Evolutionary conservation across 1,139 yeast species (phyloP).

Genomic region (Lodderomyces metapsilosis): DNA sequence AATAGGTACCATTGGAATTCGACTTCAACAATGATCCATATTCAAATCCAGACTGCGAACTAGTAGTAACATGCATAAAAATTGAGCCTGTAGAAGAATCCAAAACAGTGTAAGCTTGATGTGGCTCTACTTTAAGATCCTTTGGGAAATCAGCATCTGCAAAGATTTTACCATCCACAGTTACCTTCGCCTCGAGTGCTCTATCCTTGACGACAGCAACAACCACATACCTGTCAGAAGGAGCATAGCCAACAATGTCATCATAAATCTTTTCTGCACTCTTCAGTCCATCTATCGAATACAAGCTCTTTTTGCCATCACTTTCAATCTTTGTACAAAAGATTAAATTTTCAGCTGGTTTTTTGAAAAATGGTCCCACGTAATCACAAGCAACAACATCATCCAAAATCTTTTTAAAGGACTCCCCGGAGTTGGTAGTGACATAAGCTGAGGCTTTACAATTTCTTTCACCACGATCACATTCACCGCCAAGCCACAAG

Average conservation of each 20-base stretch:
- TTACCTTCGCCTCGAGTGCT: conserved; percentile 64
- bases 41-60: conserved; percentile 49
- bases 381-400: conserved; percentile 65
- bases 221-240: conserved; percentile 59
- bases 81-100: conserved; percentile 75
- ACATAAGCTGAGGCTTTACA: conserved; percentile 61
- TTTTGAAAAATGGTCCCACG: conserved; percentile 52
- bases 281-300: conserved; percentile 25
- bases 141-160: conserved; percentile 82
- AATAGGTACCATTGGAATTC: conserved; percentile 94
- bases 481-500: conserved; percentile 68
- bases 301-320: conserved; percentile 22
- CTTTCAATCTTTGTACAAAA: conserved; percentile 49
- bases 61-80: conserved; percentile 80
- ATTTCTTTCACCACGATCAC: conserved; percentile 38
- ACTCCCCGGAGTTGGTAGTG: conserved; percentile 62
- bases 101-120: conserved; percentile 81
- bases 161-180: conserved; percentile 77
- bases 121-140: conserved; percentile 57
- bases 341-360: conserved; percentile 49
- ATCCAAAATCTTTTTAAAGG: conserved; percentile 53
- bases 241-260: conserved; percentile 39
- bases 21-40: conserved; percentile 86
- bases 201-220: conserved; percentile 68
- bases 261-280: conserved; percentile 25